Evolutionary conservation across 1,139 yeast species (phyloP), one percentile per base, ranked within the genome.

Genomic region (Debaryomycetaceae sp.): DNA sequence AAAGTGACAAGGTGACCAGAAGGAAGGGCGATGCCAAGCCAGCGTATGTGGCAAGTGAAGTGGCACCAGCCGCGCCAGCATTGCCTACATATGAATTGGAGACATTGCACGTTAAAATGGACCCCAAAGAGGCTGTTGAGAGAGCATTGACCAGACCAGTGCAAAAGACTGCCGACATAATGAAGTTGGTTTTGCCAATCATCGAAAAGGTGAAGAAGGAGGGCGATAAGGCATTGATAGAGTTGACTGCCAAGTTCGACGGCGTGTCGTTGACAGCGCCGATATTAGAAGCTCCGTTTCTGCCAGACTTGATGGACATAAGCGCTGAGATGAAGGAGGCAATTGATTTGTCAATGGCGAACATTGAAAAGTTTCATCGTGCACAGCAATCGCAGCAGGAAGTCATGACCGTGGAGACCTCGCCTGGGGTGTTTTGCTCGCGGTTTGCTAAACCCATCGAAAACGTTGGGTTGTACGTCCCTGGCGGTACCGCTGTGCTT

Each of bases 401-500:
- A 38, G 74, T 78, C 6, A 65, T 89, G 58, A 73, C 74, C n/a
- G 95, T 91, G 25, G 97, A 91, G 60, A 93, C 98, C 0, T 69
- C 83, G 35, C 94, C 95, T 2, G 98, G 98, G 41, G 98, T 91
- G 18, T 63, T 71, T 36, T 91, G 98, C 63, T 85, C 96, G 6
- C 76, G 99, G 50, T 91, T 91, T 58, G 84, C 97, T 10, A 79
- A 95, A 49, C 94, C 98, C 6, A 88, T 91, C 46, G 95, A 86
- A 50, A 80, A 77, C 37, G 98, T 91, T 31, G 99, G 98, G 37
- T 73, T 93, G 39, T 91, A 91, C 53, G 86, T 91, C 36, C 98
- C 99, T 31, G 99, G 99, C 45, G 99, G 99, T 45, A 88, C 98
- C 30, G 99, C 99, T 1, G 93, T 93, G 18, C 71, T 91, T 42